These are phyloP conservation scores for Parasitella parasitica DNA, from an alignment of 371 early-diverging fungal genomes.

Conservation along the genomic window DNA sequence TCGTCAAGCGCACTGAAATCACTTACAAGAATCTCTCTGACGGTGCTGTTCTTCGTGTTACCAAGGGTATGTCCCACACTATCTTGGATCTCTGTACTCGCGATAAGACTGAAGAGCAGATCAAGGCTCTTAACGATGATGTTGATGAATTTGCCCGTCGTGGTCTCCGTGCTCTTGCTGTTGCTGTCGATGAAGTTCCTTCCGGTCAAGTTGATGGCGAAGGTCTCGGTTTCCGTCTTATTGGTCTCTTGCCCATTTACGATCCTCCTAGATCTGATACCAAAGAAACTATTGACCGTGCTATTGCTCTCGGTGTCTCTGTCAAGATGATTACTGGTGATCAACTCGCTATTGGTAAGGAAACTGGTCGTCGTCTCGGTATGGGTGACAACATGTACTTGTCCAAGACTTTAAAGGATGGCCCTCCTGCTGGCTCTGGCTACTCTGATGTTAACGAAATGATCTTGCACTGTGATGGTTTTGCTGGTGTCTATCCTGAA, in stretches of 20 bases:
- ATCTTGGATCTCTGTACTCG: constrained; percentile 72
- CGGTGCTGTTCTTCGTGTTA: constrained; percentile 64
- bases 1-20: constrained; percentile 85
- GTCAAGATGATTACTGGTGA: constrained; percentile 98
- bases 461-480: constrained; percentile 79
- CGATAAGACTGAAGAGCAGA: constrained; percentile 64
- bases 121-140: constrained; percentile 61
- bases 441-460: constrained; percentile 77
- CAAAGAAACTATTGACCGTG: constrained; percentile 83
- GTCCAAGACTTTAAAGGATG: constrained; percentile 75
- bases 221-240: constrained; percentile 54
- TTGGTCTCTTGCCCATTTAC: constrained; percentile 79
- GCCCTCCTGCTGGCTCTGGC: constrained; percentile 70
- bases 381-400: constrained; percentile 79
- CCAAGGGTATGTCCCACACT: constrained; percentile 79
- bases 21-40: constrained; percentile 65
- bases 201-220: constrained; percentile 46
- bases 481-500: constrained; percentile 93
- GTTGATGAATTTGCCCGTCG: constrained; percentile 77
- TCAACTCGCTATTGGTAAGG: constrained; percentile 90
- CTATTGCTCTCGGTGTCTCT: constrained; percentile 84
- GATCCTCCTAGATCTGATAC: constrained; percentile 90
- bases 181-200: constrained; percentile 70
- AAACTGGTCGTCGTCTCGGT: constrained; percentile 77
- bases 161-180: constrained; percentile 86